Evolutionary conservation across 331 rosid genomes (phyloP), one percentile per base, ranked within the genome.

Genomic region (Pyracantha coccinea): DNA sequence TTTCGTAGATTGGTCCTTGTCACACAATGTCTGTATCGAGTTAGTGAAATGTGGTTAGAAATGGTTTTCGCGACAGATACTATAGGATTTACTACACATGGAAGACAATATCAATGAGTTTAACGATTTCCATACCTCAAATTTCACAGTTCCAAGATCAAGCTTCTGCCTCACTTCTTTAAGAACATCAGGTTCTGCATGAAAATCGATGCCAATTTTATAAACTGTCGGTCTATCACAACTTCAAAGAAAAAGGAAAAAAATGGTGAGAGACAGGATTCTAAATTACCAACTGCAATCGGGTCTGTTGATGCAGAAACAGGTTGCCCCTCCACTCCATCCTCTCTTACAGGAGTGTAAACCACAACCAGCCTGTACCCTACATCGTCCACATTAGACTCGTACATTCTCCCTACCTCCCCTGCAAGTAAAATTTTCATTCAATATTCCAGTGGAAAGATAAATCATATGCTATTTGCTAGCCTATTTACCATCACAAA

Each of bases 141-240:
- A 94, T 82, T 94, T 94, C 74, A 90, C 96, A 33, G 97, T 85
- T 83, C 99, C 99, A 65, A 94, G 88, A 77, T 92, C 97, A 81
- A 94, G 88, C 83, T 92, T 92, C 88, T 90, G 97, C 86, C 89
- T 94, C 79, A 94, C 99, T 87, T 94, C 99, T 86, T 82, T 92
- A 79, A 87, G 88, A 85, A 94, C 94, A 87, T 92, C 99, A 73
- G 97, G 97, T 85, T 94, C 99, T 94, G 92, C 77, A 85, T 58
- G 57, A 66, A 83, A 72, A 78, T 68, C 27, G 69, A 81, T 47
- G 19, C 28, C 47, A 41, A 38, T 38, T 38, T 38, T 38, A 38
- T 38, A 38, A 35, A 41, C 47, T 1, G 15, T 41, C 15, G 1
- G 47, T 41, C 47, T 52, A 13, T 59, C 16, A 25, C 6, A 60